Conservation (phyloP, 352 stramenopile species). For the Pythium guiyangense region DNA sequence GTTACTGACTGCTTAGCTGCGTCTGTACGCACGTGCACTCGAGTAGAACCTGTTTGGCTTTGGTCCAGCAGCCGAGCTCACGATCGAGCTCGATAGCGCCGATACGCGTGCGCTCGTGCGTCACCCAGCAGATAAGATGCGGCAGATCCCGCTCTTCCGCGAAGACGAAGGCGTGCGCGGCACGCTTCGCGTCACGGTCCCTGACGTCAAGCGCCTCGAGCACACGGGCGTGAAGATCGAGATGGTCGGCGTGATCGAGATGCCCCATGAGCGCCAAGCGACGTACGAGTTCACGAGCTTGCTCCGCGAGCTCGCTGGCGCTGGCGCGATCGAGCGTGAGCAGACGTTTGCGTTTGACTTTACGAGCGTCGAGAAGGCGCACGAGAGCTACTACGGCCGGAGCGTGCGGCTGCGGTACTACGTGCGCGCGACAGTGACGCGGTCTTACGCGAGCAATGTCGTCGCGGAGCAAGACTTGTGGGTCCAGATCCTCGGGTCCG, state of each 20-base stretch:
- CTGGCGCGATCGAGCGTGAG: conserved; percentile 55
- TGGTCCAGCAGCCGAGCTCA: conserved; percentile 12
- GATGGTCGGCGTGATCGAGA: conserved; percentile 93
- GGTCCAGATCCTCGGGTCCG: conserved; percentile 69
- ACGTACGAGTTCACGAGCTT: conserved; percentile 93
- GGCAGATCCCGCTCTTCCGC: conserved; percentile 48
- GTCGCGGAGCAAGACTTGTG: conserved; percentile 93
- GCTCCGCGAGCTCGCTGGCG: conserved; percentile 85
- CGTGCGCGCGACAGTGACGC: conserved; percentile 89
- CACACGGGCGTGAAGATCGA: conserved; percentile 96
- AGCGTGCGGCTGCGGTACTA: conserved; percentile 97
- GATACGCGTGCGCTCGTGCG: conserved; percentile 9
- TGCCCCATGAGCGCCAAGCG: conserved; percentile 71
- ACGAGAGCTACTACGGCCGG: conserved; percentile 96
- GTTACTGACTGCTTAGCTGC: not conserved
- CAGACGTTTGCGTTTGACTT: conserved; percentile 92
- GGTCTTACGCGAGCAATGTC: conserved; percentile 90
- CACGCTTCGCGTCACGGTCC: conserved; percentile 61
- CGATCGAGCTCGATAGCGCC: conserved; percentile 12
- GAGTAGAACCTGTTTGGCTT: conserved; percentile 17
- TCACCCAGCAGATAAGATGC: conserved; percentile 21
- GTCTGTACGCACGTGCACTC: no score
- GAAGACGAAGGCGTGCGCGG: conserved; percentile 60
- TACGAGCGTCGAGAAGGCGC: conserved; percentile 90
- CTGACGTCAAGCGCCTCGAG: conserved; percentile 91